A percentile compares a stretch with the other conserved stretches of the same genome.
Evolutionary conservation across 1,139 yeast genomes (phyloP).

Genomic region (Lodderomyces beijingensis): DNA sequence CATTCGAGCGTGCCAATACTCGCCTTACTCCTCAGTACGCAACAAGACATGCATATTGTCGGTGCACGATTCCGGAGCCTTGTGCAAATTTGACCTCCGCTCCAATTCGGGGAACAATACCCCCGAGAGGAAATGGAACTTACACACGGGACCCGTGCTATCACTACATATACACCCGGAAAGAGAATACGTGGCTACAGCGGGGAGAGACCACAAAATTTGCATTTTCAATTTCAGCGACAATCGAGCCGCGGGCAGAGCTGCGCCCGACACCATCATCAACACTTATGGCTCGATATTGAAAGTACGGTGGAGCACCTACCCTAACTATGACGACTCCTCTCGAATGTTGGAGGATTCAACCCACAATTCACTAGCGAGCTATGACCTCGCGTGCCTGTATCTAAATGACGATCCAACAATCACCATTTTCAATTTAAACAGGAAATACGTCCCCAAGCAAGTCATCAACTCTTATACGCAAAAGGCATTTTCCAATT

Average conservation of each 20-base stretch:
- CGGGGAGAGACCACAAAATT: constrained; percentile 85
- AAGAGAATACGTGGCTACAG: constrained; percentile 76
- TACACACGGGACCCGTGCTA: constrained; percentile 90
- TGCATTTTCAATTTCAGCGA: constrained; percentile 70
- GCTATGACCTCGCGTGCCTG: constrained; percentile 72
- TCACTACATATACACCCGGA: constrained; percentile 88
- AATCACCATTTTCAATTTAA: constrained; percentile 68
- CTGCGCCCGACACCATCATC: constrained; percentile 68
- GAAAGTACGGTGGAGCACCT: constrained; percentile 64
- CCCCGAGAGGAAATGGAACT: constrained; percentile 72
- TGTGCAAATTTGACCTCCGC: constrained; percentile 81
- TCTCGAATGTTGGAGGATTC: too few relatives aligned
- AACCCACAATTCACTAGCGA: constrained; percentile 22
- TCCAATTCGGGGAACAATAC: constrained; percentile 15
- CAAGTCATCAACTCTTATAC: constrained; percentile 57
- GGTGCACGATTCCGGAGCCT: constrained; percentile 86
- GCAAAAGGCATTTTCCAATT: constrained; percentile 41
- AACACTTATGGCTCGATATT: constrained; percentile 74
- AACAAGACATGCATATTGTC: constrained; percentile 40
- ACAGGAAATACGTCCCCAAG: constrained; percentile 71
- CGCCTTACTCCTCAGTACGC: constrained; percentile 41
- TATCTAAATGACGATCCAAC: constrained; percentile 74
- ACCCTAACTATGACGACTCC: constrained; percentile 12
- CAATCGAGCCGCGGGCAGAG: constrained; percentile 22
- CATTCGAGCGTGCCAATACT: constrained; percentile 57